Conservation (phyloP, 75 land plant genomes). For the Picea sitchensis region DNA sequence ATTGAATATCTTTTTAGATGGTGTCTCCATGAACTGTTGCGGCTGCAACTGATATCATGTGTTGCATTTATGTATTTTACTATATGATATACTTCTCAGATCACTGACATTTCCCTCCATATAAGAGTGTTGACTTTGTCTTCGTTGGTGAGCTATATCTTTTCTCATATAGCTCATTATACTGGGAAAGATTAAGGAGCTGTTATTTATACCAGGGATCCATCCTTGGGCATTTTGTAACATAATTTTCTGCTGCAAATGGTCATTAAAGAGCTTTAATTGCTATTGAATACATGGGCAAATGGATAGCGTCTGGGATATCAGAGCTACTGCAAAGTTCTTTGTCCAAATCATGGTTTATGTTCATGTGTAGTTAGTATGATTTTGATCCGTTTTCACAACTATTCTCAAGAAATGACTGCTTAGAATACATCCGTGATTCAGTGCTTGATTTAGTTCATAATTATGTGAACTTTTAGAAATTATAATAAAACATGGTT, state of each 20-base stretch:
- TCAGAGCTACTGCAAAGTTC: background rate
- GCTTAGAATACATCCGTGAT: background rate
- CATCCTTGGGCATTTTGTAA: background rate
- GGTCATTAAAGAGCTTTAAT: background rate
- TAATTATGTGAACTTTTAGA: no score
- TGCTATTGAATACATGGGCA: background rate
- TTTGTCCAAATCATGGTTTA: background rate
- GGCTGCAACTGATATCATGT: background rate
- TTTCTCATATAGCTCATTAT: background rate
- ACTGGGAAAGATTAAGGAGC: background rate
- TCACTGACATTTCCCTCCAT: background rate
- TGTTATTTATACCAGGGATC: background rate
- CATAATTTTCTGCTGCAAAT: background rate
- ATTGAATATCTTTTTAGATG: background rate
- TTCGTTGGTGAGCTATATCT: background rate
- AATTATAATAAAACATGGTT: background rate
- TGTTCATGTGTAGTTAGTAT: background rate
- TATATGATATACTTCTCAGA: background rate
- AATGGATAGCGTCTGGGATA: background rate
- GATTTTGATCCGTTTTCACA: background rate
- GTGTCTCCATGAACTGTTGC: background rate
- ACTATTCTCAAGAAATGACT: background rate
- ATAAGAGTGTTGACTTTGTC: background rate
- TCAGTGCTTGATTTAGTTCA: background rate
- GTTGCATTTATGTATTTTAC: background rate